Evolutionary conservation across 495 filamentous ascomycete genomes (phyloP).

Genomic region (Podospora didyma): DNA sequence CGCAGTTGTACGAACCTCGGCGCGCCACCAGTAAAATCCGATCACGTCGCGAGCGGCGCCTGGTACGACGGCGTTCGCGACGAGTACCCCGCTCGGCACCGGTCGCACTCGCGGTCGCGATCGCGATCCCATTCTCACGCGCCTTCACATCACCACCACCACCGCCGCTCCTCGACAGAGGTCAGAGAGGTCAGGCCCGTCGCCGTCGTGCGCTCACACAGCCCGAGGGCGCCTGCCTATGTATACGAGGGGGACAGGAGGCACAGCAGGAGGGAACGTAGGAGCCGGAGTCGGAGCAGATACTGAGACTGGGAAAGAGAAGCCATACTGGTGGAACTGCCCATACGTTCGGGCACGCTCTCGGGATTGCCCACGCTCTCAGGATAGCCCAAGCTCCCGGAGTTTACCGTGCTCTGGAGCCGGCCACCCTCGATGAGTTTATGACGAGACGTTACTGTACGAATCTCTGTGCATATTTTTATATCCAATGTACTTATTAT

Average conservation of each 20-base stretch:
- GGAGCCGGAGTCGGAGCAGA: neutral
- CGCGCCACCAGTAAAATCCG: conserved; percentile 20
- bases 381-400: too few species aligned
- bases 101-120: conserved; percentile 5
- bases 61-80: conserved; percentile 27
- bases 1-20: conserved; percentile 37
- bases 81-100: conserved; percentile 11
- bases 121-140: neutral
- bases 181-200: conserved; percentile 13
- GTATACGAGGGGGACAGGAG: conserved; percentile 4
- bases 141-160: conserved; percentile 3
- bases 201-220: conserved; percentile 5
- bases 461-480: too few species aligned
- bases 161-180: neutral
- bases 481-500: too few species aligned
- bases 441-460: too few species aligned
- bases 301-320: neutral
- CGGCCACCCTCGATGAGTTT: too few species aligned
- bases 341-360: too few species aligned
- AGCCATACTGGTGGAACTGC: too few species aligned
- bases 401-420: too few species aligned
- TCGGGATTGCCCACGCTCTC: too few species aligned
- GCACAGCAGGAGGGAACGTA: neutral
- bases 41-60: conserved; percentile 11
- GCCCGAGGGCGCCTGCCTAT: conserved; percentile 5